Evolutionary conservation across 495 filamentous ascomycete genomes (phyloP), one percentile per base, ranked within the genome.

Genomic region (Platismatia glauca): DNA sequence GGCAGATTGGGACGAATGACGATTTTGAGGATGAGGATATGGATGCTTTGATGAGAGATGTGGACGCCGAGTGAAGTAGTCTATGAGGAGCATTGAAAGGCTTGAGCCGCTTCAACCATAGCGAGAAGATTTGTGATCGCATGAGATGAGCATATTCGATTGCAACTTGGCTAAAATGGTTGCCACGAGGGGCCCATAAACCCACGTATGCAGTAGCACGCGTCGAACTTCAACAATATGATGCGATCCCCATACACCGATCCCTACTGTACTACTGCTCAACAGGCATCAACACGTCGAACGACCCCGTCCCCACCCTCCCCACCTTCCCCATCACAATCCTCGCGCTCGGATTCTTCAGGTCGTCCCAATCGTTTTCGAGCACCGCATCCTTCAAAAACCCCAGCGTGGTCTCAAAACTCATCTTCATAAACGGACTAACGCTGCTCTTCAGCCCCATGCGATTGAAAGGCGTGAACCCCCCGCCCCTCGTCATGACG

Each of bases 371-470:
- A 72, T 96, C 94, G 58, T 88, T 83, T 68, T 96, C 91, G 48
- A 93, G 73, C 22, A 95, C 90, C 33, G 93, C 91, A 67, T 96
- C 93, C 72, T 86, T 89, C 72, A 97, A 79, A 77, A 95, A 97
- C 3, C 87, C 88, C 39, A 96, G 82, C 27, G 94, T 97, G 8
- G 94, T 97, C 80, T 99, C 92, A 78, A 97, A 97, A 73, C 89
- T 95, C 91, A 96, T 96, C 81, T 97, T 96, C 74, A 92, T 87
- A 65, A 97, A 91, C 1, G 94, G 91, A 58, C 87, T 92, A 20
- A 89, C 85, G 69, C 86, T 88, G 63, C 87, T 82, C 71, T 85
- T 88, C 59, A 97, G 72, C 22, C 92, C 94, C 67, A 86, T 92
- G 53, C 94, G 87, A 74, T 89, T 96, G 77, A 97, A 99, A 4